These are phyloP conservation scores for Coemansia sp. DNA, from an alignment of 192 early-diverging fungal species.

Conservation along the genomic window DNA sequence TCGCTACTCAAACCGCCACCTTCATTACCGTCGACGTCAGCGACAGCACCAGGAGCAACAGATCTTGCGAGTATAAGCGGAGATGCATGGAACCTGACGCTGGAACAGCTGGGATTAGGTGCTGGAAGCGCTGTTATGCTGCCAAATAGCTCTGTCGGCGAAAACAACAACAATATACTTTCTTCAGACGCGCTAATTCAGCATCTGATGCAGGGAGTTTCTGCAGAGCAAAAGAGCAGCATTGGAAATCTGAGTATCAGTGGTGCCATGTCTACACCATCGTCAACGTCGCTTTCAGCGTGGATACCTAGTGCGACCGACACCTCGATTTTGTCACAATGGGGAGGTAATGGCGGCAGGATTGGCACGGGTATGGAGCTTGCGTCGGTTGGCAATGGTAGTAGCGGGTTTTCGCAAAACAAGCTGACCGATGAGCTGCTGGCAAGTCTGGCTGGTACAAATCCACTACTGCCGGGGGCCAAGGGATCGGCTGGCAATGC, in stretches of 20 bases:
- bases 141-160: neutral
- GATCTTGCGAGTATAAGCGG: neutral
- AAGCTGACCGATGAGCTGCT: neutral
- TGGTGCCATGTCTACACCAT: neutral
- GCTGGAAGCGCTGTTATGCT: constrained; percentile 1
- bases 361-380: neutral
- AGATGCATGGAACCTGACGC: constrained; percentile 28
- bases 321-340: constrained; percentile 20
- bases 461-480: neutral
- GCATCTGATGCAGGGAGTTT: constrained; percentile 35
- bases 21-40: neutral
- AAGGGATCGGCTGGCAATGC: neutral
- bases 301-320: constrained; percentile 19
- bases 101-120: constrained; percentile 34
- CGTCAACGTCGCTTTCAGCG: constrained; percentile 4
- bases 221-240: neutral
- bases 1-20: constrained; percentile 5
- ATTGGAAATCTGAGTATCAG: neutral
- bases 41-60: neutral
- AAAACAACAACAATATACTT: constrained; percentile 7
- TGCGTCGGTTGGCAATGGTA: neutral
- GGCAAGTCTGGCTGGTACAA: neutral
- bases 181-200: constrained; percentile 38
- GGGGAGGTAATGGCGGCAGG: constrained; percentile 4
- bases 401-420: neutral